Base-by-base conservation (phyloP, 2,329 filamentous ascomycete species). In the Neospermospora avenae region DNA sequence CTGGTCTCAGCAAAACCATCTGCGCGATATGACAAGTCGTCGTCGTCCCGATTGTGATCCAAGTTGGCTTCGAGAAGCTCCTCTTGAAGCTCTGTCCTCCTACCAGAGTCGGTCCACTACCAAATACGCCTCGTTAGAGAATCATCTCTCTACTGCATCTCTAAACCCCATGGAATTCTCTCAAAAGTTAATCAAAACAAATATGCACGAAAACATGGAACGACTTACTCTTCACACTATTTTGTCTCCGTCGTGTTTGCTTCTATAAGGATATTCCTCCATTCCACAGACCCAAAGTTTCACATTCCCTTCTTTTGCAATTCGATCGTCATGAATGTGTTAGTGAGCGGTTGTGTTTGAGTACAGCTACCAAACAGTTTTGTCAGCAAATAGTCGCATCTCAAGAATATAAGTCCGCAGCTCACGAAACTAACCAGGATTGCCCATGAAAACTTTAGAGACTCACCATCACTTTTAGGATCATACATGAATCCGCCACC, bases 251-350 rank as follows among this genome's bases (percentile, higher is more conserved):
- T 65, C 13, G 65, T 67, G 18, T 63, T 58, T 0, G 61, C 64
- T 22, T 60, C 59, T 1, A 66, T 37, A 6, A 63, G 34, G n/a
- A 67, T 59, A 45, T 67, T 61, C n/a, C 45, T 41, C 64, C 61
- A 68, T 4, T 51, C 49, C 11, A 68, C 45, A 0, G 55, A 11
- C 3, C 66, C 64, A 28, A 65, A 68, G 24, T 68, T 55, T 64
- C 66, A 68, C 3, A 48, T 60, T 7, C 59, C 64, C 1, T 28
- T 31, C 3, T 55, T 55, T 44, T 67, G 64, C 2, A 65, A 25
- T 28, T 67, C 65, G 39, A 66, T 61, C 2, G 62, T 60, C 31
- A 67, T 45, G 39, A 42, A 28, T 11, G 37, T 28, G n/a, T 20
- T 45, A 20, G 42, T 59, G 24, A 51, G 25, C 14, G 39, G 22